These are phyloP conservation scores for Gaeumannomyces tritici DNA, from an alignment of 2,329 filamentous ascomycete genomes.

Conservation along the genomic window DNA sequence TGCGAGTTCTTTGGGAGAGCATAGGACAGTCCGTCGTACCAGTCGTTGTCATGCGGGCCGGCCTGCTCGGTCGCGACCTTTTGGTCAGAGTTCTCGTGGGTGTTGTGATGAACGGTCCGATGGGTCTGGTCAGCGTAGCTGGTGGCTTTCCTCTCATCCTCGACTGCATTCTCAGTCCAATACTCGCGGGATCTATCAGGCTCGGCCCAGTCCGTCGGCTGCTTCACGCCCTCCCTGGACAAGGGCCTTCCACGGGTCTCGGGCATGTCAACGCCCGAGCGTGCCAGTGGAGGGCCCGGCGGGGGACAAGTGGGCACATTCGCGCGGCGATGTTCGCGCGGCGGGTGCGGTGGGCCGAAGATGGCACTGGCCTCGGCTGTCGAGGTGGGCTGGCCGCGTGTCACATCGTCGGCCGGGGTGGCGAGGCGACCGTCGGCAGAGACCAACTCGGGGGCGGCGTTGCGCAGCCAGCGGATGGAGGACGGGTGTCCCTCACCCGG, in stretches of 20 bases:
- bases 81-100: background rate
- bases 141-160: no score
- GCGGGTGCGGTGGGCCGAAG: background rate
- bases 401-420: background rate
- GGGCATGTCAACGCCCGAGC: no score
- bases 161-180: no score
- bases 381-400: background rate
- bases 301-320: background rate
- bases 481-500: slow-evolving; percentile 1
- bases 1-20: background rate
- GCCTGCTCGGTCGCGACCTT: background rate
- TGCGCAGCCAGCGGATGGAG: slow-evolving; percentile 1
- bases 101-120: background rate
- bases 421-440: background rate
- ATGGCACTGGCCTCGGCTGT: background rate
- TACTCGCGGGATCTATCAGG: background rate
- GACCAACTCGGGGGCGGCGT: slow-evolving; percentile 1
- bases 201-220: no score
- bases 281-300: no score
- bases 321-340: background rate
- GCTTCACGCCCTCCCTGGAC: background rate
- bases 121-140: background rate
- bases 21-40: background rate
- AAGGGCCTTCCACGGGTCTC: background rate
- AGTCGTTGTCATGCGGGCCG: background rate